Evolutionary conservation across 2,329 filamentous ascomycete species (phyloP).

Genomic region (Balansia obtecta): DNA sequence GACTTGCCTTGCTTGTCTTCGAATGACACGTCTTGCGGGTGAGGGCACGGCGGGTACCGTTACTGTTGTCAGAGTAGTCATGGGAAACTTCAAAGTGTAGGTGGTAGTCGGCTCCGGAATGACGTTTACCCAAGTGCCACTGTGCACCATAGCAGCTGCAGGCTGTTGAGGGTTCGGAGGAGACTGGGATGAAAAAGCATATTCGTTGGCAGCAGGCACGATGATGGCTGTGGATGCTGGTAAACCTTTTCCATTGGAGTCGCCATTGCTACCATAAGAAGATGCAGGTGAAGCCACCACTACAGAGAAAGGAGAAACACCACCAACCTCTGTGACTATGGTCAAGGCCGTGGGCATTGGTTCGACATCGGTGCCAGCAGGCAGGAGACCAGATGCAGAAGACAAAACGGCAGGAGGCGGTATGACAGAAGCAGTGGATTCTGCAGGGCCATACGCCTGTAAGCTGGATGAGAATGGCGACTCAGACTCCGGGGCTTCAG

Average conservation of each 20-base stretch:
- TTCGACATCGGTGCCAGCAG: slow-evolving; percentile 13
- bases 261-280: slow-evolving; percentile 8
- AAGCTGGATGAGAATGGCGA: slow-evolving; percentile 12
- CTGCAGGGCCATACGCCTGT: slow-evolving; percentile 14
- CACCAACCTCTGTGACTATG: slow-evolving; percentile 13
- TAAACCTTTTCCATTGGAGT: slow-evolving; percentile 7
- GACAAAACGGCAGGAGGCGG: slow-evolving; percentile 9
- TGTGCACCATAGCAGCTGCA: slow-evolving; percentile 15
- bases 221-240: slow-evolving; percentile 7
- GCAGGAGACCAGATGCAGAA: slow-evolving; percentile 11
- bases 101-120: slow-evolving; percentile 27
- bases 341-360: slow-evolving; percentile 14
- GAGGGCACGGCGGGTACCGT: slow-evolving; percentile 11
- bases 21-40: slow-evolving; percentile 13
- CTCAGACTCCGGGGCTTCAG: slow-evolving; percentile 4
- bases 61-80: slow-evolving; percentile 25
- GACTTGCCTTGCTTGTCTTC: slow-evolving; percentile 20
- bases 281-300: slow-evolving; percentile 9
- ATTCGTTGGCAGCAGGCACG: slow-evolving; percentile 10
- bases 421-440: slow-evolving; percentile 1
- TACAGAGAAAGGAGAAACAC: slow-evolving; percentile 11
- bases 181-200: slow-evolving; percentile 12
- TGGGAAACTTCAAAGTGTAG: slow-evolving; percentile 25
- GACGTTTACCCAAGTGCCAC: slow-evolving; percentile 27
- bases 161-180: slow-evolving; percentile 11